Base-by-base conservation (phyloP, 257 asterid species). In the Solanum tarapatanum region DNA sequence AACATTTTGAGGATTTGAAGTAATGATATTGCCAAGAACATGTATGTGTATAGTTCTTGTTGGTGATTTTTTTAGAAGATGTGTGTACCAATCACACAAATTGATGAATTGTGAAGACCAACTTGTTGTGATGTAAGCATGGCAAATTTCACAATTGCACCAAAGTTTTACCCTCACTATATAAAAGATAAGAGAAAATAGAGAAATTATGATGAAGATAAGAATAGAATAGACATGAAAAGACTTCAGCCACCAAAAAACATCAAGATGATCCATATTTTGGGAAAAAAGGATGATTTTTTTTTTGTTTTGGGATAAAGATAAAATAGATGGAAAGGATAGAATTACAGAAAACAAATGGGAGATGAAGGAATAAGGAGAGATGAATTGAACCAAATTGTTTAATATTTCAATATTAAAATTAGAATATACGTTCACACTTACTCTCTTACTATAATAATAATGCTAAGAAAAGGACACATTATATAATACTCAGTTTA, bases 81-180 rank as follows among this genome's bases (percentile, higher is more conserved):
- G 94, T 21, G 97, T 89, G 89, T 94, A 92, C 98, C 98, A 95
- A 72, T 95, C 98, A 75, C 98, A 94, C 26, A 94, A 93, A 77
- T 95, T 94, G 2, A 88, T 37, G 85, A 90, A 95, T 10, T 89
- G 82, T 9, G 19, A 21, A 0, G 89, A 70, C 98, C 98, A 95
- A 23, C 87, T 66, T 14, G 92, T 88, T 41, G 91, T 84, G 16
- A 90, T 64, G 87, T 94, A 95, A 10, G 93, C 73, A 84, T 74
- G 77, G 86, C 98, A 95, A 84, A 93, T 91, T 11, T 90, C 90
- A 76, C 98, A 95, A 75, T 28, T 87, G 93, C 98, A 95, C 88
- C 88, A 92, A 83, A 90, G 84, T 88, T 86, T 89, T 24, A 30
- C 12, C 87, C 68, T 83, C 24, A 69, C 26, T 13, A 82, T 70